Evolutionary conservation across 495 filamentous ascomycete genomes (phyloP).

Genomic region (Amorphotheca resinae): DNA sequence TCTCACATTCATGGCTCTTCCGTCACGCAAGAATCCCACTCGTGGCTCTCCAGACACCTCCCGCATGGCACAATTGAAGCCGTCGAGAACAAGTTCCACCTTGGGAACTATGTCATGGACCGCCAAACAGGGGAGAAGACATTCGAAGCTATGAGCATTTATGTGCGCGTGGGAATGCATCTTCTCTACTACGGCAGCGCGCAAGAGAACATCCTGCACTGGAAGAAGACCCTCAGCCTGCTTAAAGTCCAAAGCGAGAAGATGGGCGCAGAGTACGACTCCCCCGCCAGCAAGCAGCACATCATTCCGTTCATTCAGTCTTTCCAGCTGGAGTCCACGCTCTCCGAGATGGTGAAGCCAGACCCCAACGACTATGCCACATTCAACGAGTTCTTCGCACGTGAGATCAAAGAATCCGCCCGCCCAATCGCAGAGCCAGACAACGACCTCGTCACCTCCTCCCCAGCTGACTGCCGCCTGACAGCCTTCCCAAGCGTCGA

Average conservation of each 20-base stretch:
- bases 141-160: slow-evolving; percentile 32
- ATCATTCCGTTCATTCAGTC: slow-evolving; percentile 30
- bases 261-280: slow-evolving; percentile 32
- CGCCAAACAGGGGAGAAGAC: slow-evolving; percentile 25
- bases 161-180: slow-evolving; percentile 35
- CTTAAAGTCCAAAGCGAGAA: slow-evolving; percentile 27
- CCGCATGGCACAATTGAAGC: slow-evolving; percentile 21
- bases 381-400: slow-evolving; percentile 36
- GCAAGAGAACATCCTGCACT: slow-evolving; percentile 29
- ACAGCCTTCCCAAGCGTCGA: slow-evolving; percentile 27
- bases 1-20: slow-evolving; percentile 25
- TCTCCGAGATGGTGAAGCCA: slow-evolving; percentile 26
- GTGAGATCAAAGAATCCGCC: slow-evolving; percentile 25
- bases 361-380: slow-evolving; percentile 24
- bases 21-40: slow-evolving; percentile 22
- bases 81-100: slow-evolving; percentile 26
- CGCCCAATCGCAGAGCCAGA: slow-evolving; percentile 27
- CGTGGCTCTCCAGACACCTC: slow-evolving; percentile 24
- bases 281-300: slow-evolving; percentile 24
- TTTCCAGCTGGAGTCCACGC: slow-evolving; percentile 22
- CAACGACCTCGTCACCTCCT: slow-evolving; percentile 23
- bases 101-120: slow-evolving; percentile 34
- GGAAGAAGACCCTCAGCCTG: slow-evolving; percentile 23
- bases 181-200: slow-evolving; percentile 29
- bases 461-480: slow-evolving; percentile 30